Conservation (phyloP, 305 asterid genomes). For the Rubia peregrina region DNA sequence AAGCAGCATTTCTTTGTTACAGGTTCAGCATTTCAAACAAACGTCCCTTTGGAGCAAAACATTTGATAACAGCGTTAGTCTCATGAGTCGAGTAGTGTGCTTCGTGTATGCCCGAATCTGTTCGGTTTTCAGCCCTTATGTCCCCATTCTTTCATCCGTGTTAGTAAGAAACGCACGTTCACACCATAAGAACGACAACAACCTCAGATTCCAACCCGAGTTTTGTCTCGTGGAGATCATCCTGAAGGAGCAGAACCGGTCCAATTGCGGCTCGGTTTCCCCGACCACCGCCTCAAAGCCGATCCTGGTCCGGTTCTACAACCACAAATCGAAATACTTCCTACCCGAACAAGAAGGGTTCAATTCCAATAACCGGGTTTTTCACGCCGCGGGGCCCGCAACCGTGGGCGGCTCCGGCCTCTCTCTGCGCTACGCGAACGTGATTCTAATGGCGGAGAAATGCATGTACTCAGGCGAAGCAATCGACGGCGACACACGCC, state of each 20-base stretch:
- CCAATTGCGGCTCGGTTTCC: conserved; percentile 51
- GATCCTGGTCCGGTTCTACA: conserved; percentile 45
- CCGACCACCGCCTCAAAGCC: conserved; percentile 25
- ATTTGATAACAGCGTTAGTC: conserved; percentile 48
- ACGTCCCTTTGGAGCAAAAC: conserved; percentile 55
- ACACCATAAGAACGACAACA: conserved; percentile 3
- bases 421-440: conserved; percentile 58
- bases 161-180: conserved; percentile 13
- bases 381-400: conserved; percentile 54
- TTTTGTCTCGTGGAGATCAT: conserved; percentile 16
- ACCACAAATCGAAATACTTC: conserved; percentile 31
- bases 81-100: conserved; percentile 54
- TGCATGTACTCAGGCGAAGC: conserved; percentile 32
- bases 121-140: conserved; percentile 37
- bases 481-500: conserved; percentile 33
- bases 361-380: conserved; percentile 27
- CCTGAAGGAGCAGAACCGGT: conserved; percentile 26
- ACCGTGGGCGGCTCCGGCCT: conserved; percentile 81
- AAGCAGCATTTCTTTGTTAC: background rate
- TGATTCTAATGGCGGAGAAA: conserved; percentile 50
- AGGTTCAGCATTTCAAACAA: conserved; percentile 37
- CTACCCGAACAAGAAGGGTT: conserved; percentile 17
- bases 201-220: conserved; percentile 16
- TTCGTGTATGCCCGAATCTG: conserved; percentile 40
- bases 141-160: conserved; percentile 21